Evolutionary conservation across 768 basidiomycete genomes (phyloP).

Genomic region (Guyanaporus albipodus): DNA sequence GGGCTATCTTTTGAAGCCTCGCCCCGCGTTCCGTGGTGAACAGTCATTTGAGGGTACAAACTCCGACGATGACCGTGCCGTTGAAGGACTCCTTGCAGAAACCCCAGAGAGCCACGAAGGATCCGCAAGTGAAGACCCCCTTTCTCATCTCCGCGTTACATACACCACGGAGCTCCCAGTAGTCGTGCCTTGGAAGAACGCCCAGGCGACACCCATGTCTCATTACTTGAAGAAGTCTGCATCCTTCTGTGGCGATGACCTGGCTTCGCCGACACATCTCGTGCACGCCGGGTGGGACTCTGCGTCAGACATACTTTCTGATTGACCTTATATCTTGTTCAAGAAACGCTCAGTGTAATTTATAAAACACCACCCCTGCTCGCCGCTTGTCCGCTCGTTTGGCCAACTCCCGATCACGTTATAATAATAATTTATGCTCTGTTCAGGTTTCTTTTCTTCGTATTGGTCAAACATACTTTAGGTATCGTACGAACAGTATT

Average conservation of each 20-base stretch:
- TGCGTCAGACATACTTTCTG: constrained; percentile 39
- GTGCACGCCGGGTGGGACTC: constrained; percentile 59
- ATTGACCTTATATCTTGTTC: constrained; percentile 21
- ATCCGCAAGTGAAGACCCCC: constrained; percentile 29
- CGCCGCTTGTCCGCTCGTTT: constrained; percentile 18
- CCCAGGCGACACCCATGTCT: constrained; percentile 32
- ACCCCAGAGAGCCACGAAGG: constrained; percentile 28
- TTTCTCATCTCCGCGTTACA: constrained; percentile 37
- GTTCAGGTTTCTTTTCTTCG: constrained; percentile 11
- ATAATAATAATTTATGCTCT: constrained; percentile 27
- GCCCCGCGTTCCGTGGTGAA: constrained; percentile 27
- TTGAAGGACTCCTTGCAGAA: constrained; percentile 33
- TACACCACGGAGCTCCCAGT: constrained; percentile 32
- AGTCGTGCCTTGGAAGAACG: constrained; percentile 34
- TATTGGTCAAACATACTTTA: constrained; percentile 10
- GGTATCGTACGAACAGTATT: constrained; percentile 26
- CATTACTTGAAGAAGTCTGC: constrained; percentile 38
- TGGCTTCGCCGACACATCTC: constrained; percentile 46
- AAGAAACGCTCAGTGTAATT: constrained; percentile 20
- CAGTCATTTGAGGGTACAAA: constrained; percentile 32
- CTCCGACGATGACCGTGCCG: constrained; percentile 35
- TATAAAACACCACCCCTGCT: constrained; percentile 13
- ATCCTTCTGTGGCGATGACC: constrained; percentile 36
- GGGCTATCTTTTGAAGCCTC: constrained; percentile 24
- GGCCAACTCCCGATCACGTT: constrained; percentile 14